A percentile compares a stretch with the other conserved stretches of the same genome.
phyloP scores from a whole-genome alignment of 495 filamentous ascomycete species.

The Rostrohypoxylon terebratum region DNA sequence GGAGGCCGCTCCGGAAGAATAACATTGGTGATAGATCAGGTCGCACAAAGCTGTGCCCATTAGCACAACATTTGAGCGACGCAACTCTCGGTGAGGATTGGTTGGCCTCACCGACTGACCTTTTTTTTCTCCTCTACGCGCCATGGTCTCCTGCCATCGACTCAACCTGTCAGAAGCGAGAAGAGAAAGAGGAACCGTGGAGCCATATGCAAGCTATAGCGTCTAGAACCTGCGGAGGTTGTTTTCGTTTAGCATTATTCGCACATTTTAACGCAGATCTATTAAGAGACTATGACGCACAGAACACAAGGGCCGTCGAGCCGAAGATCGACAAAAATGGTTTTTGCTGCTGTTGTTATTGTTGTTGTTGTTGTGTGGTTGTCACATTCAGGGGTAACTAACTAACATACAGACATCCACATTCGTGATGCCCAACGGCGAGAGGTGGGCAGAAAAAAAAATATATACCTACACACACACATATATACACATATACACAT shows the following conservation, averaged over 20 bases:
- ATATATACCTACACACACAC: no score
- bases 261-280: slow-evolving; percentile 30
- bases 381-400: slow-evolving; percentile 29
- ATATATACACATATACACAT: no score
- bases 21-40: slow-evolving; percentile 39
- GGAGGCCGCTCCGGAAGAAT: slow-evolving; percentile 30
- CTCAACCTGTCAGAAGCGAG: slow-evolving; percentile 38
- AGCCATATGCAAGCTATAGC: slow-evolving; percentile 13
- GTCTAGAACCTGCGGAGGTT: slow-evolving; percentile 23
- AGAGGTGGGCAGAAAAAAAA: slow-evolving; percentile 1
- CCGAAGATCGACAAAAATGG: slow-evolving; percentile 38
- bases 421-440: slow-evolving; percentile 32
- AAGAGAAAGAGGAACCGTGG: slow-evolving; percentile 18
- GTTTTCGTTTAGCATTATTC: slow-evolving; percentile 29
- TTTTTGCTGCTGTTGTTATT: background rate
- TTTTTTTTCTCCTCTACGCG: slow-evolving; percentile 32
- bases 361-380: slow-evolving; percentile 11
- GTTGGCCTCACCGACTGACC: slow-evolving; percentile 43
- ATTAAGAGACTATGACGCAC: slow-evolving; percentile 19
- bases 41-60: slow-evolving; percentile 33
- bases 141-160: slow-evolving; percentile 30
- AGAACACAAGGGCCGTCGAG: slow-evolving; percentile 39
- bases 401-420: background rate
- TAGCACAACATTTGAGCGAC: slow-evolving; percentile 35
- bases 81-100: slow-evolving; percentile 44